These are phyloP conservation scores for Trichoderma harzianum DNA, from an alignment of 2,329 filamentous ascomycete genomes.

Conservation along the genomic window DNA sequence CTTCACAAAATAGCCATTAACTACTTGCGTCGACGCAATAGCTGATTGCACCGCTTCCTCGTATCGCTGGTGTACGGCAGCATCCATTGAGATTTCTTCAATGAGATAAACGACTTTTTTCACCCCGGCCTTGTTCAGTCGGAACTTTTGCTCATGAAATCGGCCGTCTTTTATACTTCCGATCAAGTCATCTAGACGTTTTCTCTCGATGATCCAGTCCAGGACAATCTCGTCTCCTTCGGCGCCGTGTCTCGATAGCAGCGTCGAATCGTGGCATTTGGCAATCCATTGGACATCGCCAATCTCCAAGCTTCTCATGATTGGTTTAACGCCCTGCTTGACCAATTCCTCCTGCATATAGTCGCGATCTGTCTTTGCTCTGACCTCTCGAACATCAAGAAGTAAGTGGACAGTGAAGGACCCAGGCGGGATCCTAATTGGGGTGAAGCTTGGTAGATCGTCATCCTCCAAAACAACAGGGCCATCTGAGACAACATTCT, in stretches of 20 bases:
- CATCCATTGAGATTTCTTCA: conserved; percentile 65
- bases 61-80: conserved; percentile 52
- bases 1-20: conserved; percentile 77
- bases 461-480: conserved; percentile 28
- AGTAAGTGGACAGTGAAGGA: conserved; percentile 71
- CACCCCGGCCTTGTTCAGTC: conserved; percentile 68
- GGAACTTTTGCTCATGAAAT: conserved; percentile 82
- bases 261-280: conserved; percentile 59
- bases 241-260: conserved; percentile 54
- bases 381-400: conserved; percentile 71
- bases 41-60: conserved; percentile 68
- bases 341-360: conserved; percentile 71
- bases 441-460: conserved; percentile 48
- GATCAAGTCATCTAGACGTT: conserved; percentile 76
- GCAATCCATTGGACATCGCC: conserved; percentile 80
- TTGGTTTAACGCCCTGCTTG: conserved; percentile 61
- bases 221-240: conserved; percentile 70
- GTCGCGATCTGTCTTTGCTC: conserved; percentile 68
- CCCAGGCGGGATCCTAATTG: conserved; percentile 60
- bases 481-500: conserved; percentile 41
- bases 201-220: conserved; percentile 78
- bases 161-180: conserved; percentile 77
- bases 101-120: conserved; percentile 75
- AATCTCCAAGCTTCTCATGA: conserved; percentile 66
- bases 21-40: conserved; percentile 72